phyloP scores from a whole-genome alignment of 495 filamentous ascomycete species.

The Hypoxylon trugodes region DNA sequence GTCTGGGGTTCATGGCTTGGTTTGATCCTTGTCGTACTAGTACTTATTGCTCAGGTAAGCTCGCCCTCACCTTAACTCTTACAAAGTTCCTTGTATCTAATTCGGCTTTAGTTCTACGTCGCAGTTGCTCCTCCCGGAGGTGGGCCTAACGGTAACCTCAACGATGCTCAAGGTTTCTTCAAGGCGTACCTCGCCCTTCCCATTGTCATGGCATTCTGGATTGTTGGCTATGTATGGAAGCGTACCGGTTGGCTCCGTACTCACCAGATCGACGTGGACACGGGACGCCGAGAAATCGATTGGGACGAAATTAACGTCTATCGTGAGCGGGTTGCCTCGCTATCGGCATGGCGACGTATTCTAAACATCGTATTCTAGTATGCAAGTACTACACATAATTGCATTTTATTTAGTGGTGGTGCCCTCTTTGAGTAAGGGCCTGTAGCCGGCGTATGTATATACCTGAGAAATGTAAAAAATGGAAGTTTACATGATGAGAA shows the following conservation, averaged over 20 bases:
- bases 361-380: slow-evolving; percentile 58
- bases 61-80: neutral
- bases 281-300: slow-evolving; percentile 65
- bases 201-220: slow-evolving; percentile 65
- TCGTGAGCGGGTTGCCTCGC: slow-evolving; percentile 50
- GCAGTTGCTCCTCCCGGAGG: slow-evolving; percentile 56
- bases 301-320: slow-evolving; percentile 63
- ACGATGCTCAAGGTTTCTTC: slow-evolving; percentile 67
- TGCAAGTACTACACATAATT: neutral
- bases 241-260: slow-evolving; percentile 62
- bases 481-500: neutral
- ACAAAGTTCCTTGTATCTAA: slow-evolving; percentile 10
- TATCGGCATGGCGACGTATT: slow-evolving; percentile 62
- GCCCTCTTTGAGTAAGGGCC: neutral
- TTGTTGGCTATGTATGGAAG: slow-evolving; percentile 67
- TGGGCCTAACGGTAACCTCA: slow-evolving; percentile 52
- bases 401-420: neutral
- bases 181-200: slow-evolving; percentile 66
- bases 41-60: slow-evolving; percentile 68
- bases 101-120: slow-evolving; percentile 55
- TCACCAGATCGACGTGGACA: slow-evolving; percentile 69
- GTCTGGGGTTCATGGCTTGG: slow-evolving; percentile 74
- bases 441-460: neutral
- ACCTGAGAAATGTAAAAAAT: slow-evolving; percentile 11
- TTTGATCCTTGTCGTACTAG: slow-evolving; percentile 64